Base-by-base conservation (phyloP, 2,329 filamentous ascomycete species). In the Furcasterigmium sp. region DNA sequence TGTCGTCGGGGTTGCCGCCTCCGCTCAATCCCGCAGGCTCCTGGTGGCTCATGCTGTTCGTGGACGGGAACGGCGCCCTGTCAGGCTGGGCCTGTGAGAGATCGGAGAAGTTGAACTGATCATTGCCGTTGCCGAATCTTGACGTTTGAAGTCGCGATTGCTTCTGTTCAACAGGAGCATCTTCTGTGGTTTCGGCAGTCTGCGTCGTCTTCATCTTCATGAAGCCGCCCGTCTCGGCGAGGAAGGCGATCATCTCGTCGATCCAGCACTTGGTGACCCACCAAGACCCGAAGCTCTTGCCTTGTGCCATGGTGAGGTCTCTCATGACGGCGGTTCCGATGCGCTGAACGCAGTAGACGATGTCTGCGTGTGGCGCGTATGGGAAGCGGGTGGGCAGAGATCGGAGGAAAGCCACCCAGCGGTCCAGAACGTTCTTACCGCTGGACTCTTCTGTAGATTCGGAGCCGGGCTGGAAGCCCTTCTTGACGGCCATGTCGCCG, bases 211-310 rank as follows among this genome's bases (percentile, higher is more conserved):
- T 77, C 46, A 75, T 75, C 51, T 75, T 73, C 70, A 96, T 82
- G 58, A 96, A 96, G 0, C 91, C 91, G 40, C 91, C 91, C 54
- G 91, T 84, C 56, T 94, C 89, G 1, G 88, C 89, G 52, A 95
- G 73, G 76, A 94, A 96, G 45, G 85, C 76, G 39, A 90, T 81
- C 87, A 95, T 94, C 67, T 97, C 91, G 57, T 96, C 91, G 41
- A 96, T 79, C 75, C 91, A 97, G 45, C 91, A 91, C 61, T 96
- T 95, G 4, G 90, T 90, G 45, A 96, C 87, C 87, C 87, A 93
- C 89, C 89, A 94, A 6, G 86, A 84, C n/a, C 87, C 85, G 57
- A 91, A 94, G 56, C 85, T 91, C 57, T 84, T 81, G 15, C 85
- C 86, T 51, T 86, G 83, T 32, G 80, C 75, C 40, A 93, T 82